phyloP scores from a whole-genome alignment of 345 rosid genomes.

The Eucalyptus cladocalyx region DNA sequence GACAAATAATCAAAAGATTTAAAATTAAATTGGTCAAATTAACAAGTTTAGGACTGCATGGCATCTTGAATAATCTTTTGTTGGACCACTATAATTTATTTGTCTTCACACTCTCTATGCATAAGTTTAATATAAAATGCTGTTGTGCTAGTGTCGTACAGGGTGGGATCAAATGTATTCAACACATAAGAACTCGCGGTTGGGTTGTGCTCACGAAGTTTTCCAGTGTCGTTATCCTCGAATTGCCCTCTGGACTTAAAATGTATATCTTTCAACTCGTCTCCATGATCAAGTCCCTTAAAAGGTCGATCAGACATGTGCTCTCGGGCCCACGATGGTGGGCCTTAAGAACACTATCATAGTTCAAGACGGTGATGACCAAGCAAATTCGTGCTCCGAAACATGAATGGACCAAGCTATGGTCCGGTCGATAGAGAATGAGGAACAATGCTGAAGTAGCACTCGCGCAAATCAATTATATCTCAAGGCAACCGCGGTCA shows the following conservation, averaged over 20 bases:
- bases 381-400: neutral
- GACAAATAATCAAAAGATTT: neutral
- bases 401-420: neutral
- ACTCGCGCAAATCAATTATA: neutral
- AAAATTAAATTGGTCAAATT: fast-evolving
- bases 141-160: neutral
- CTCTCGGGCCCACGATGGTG: neutral
- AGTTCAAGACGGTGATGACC: neutral
- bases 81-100: neutral
- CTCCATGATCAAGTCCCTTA: neutral
- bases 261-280: neutral
- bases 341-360: neutral
- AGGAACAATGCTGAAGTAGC: neutral
- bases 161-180: neutral
- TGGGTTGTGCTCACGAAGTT: neutral
- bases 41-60: neutral
- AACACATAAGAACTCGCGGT: neutral
- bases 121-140: neutral
- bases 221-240: neutral
- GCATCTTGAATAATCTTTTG: neutral
- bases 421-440: neutral
- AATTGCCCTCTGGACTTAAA: neutral
- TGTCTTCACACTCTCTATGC: neutral
- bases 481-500: neutral
- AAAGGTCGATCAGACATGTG: neutral